Evolutionary conservation across 331 rosid species (phyloP).

Genomic region (Quercus lobata): DNA sequence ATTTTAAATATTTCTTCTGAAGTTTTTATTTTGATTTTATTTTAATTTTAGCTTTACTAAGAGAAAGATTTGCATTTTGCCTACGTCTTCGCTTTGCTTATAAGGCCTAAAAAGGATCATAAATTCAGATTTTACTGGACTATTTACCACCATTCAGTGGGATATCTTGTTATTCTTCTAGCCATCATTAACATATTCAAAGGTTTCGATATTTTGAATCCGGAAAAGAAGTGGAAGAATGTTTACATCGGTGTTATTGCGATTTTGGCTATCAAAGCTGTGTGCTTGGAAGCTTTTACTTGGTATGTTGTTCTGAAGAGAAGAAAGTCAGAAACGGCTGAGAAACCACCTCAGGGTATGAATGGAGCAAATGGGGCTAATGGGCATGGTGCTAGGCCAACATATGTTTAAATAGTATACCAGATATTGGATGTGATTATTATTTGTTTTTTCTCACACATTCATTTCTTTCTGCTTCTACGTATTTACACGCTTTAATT

Average conservation of each 20-base stretch:
- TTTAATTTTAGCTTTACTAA: slow-evolving; percentile 4
- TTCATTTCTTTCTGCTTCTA: neutral
- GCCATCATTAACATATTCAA: slow-evolving; percentile 61
- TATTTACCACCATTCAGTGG: slow-evolving; percentile 56
- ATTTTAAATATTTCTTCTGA: neutral
- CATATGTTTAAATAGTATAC: slow-evolving; percentile 19
- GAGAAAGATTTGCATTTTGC: neutral
- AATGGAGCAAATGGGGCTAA: slow-evolving; percentile 44
- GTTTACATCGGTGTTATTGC: slow-evolving; percentile 66
- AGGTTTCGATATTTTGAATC: slow-evolving; percentile 61
- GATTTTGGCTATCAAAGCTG: slow-evolving; percentile 60
- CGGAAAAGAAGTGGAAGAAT: slow-evolving; percentile 40
- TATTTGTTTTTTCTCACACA: slow-evolving; percentile 18
- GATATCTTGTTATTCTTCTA: slow-evolving; percentile 64
- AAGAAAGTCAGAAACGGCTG: slow-evolving; percentile 31
- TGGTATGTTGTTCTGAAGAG: slow-evolving; percentile 54
- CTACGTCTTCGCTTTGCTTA: slow-evolving; percentile 68
- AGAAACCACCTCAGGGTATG: slow-evolving; percentile 20
- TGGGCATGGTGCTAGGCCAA: slow-evolving; percentile 49
- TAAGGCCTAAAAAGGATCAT: slow-evolving; percentile 86
- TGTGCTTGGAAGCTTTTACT: slow-evolving; percentile 51
- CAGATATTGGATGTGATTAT: slow-evolving; percentile 15
- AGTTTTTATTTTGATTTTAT: neutral
- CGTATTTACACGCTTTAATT: slow-evolving; percentile 29
- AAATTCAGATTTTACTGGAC: slow-evolving; percentile 76